phyloP scores from a whole-genome alignment of 306 rosid species.

The Dryas alaskensis region DNA sequence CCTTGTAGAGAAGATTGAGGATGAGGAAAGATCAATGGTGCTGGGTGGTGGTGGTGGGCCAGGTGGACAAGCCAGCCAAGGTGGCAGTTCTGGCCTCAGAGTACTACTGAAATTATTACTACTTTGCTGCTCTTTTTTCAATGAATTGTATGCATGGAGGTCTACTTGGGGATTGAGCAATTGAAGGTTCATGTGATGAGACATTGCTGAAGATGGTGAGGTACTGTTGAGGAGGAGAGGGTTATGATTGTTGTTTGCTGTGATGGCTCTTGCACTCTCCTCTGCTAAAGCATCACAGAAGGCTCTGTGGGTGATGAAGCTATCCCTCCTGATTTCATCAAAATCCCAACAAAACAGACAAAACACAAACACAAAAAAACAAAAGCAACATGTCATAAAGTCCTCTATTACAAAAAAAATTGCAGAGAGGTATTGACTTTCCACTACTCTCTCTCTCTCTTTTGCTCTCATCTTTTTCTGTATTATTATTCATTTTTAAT shows the following conservation, averaged over 20 bases:
- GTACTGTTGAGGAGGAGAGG: slow-evolving; percentile 34
- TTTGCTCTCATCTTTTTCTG: slow-evolving; percentile 2
- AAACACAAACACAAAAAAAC: slow-evolving; percentile 11
- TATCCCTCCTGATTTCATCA: slow-evolving; percentile 67
- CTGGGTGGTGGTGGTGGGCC: slow-evolving; percentile 3
- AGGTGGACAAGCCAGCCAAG: slow-evolving; percentile 49
- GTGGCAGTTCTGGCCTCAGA: slow-evolving; percentile 50
- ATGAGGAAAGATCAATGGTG: slow-evolving; percentile 21
- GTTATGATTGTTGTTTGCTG: slow-evolving; percentile 22
- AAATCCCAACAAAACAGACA: slow-evolving; percentile 27
- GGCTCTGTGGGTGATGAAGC: slow-evolving; percentile 98
- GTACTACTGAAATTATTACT: slow-evolving; percentile 20
- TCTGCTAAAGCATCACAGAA: slow-evolving; percentile 97
- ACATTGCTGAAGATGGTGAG: slow-evolving; percentile 24
- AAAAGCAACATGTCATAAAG: slow-evolving; percentile 11
- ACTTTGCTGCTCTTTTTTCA: slow-evolving; percentile 57
- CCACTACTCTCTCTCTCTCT: slow-evolving; percentile 5
- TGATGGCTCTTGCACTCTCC: slow-evolving; percentile 72
- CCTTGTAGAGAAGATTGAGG: slow-evolving; percentile 40
- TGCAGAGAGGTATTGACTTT: slow-evolving; percentile 32
- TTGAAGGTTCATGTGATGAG: slow-evolving; percentile 33
- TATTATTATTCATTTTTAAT: background rate
- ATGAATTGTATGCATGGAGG: slow-evolving; percentile 32
- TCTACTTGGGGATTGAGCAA: slow-evolving; percentile 33
- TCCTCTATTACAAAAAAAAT: background rate